Conservation (phyloP, 2,329 filamentous ascomycete species). For the Pseudonectria buxi region DNA sequence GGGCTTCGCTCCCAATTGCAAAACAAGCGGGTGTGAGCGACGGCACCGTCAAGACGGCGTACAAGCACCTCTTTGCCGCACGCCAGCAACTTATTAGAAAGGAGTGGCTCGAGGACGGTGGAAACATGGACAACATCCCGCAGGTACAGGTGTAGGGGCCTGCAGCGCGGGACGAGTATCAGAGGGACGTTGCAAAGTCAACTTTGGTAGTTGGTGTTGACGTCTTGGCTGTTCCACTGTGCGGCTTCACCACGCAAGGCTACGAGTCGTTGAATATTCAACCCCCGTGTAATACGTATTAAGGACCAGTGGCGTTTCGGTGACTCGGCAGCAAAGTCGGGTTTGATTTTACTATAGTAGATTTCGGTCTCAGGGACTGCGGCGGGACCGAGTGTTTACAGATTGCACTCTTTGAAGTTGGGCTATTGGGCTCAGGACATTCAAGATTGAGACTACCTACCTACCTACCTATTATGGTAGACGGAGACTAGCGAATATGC, state of each 20-base stretch:
- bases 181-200: conserved; percentile 1
- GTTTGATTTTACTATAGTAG: too few species aligned
- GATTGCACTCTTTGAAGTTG: too few species aligned
- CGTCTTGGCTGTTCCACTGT: not conserved
- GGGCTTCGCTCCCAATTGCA: conserved; percentile 81
- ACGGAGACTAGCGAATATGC: too few species aligned
- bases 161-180: not conserved
- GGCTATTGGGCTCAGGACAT: too few species aligned
- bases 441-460: too few species aligned
- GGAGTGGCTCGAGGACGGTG: conserved; percentile 68
- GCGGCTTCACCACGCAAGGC: conserved; percentile 1
- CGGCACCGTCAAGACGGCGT: conserved; percentile 92
- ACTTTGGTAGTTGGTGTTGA: not conserved
- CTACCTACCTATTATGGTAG: too few species aligned
- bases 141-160: conserved; percentile 27
- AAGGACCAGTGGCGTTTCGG: conserved; percentile 3
- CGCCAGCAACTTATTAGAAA: conserved; percentile 67
- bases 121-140: conserved; percentile 65
- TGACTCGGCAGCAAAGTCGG: too few species aligned
- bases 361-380: too few species aligned
- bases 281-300: conserved; percentile 4
- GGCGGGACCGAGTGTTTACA: too few species aligned
- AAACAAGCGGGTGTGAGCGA: conserved; percentile 84
- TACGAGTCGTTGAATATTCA: not conserved
- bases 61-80: conserved; percentile 76